A percentile compares a stretch with the other conserved stretches of the same genome.
Evolutionary conservation across 2,329 filamentous ascomycete genomes (phyloP).

Genomic region (Microascus cirrosus): DNA sequence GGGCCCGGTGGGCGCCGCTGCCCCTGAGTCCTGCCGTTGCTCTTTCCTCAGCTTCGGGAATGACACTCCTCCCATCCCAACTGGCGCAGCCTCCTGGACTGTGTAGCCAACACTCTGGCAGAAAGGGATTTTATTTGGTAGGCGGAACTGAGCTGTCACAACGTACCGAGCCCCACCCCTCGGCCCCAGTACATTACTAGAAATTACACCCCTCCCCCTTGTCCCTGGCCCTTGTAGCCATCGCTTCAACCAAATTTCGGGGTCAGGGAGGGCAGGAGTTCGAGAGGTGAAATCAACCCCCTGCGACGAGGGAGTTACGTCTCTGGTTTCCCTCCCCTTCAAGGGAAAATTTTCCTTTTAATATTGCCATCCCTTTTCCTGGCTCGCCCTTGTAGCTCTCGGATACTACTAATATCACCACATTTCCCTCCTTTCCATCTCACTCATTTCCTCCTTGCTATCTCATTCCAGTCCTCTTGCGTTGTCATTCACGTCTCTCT

Average conservation of each 20-base stretch:
- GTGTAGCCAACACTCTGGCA: not conserved
- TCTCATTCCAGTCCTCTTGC: conserved; percentile 2
- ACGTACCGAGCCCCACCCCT: not conserved
- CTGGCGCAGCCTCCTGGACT: not conserved
- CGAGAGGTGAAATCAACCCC: not conserved
- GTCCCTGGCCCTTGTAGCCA: not conserved
- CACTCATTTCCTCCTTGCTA: conserved; percentile 6
- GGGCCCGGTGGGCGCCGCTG: no score
- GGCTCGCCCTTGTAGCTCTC: conserved; percentile 1
- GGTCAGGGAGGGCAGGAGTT: not conserved
- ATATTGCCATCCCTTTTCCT: conserved; percentile 5
- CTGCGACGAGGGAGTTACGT: not conserved
- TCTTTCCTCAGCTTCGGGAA: not conserved
- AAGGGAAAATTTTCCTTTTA: conserved; percentile 1
- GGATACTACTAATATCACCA: conserved; percentile 13
- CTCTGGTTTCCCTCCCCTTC: not conserved
- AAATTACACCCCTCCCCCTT: not conserved
- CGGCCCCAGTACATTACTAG: not conserved
- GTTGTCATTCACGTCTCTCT: not conserved
- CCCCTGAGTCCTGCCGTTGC: not conserved
- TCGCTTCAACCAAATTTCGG: conserved; percentile 4
- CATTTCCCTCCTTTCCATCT: conserved; percentile 10
- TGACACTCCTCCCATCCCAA: not conserved
- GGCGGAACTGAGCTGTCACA: not conserved
- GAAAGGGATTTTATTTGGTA: not conserved